phyloP scores from a whole-genome alignment of 495 filamentous ascomycete species.

The Trichoderma orchidacearum region DNA sequence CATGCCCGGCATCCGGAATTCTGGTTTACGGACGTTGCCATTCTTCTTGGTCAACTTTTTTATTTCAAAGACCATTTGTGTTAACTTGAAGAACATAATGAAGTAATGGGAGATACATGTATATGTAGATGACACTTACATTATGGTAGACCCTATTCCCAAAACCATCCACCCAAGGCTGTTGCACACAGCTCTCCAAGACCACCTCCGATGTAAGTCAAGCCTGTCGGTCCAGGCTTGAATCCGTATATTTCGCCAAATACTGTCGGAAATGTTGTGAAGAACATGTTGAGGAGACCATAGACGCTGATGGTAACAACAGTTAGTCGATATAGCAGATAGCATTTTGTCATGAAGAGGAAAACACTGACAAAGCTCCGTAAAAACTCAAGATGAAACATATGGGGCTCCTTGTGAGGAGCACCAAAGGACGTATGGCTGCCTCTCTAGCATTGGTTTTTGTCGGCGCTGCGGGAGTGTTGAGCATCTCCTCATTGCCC shows the following conservation, averaged over 20 bases:
- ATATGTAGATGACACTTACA: neutral
- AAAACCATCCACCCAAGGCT: neutral
- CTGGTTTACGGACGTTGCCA: neutral
- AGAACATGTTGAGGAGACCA: neutral
- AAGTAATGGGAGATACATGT: neutral
- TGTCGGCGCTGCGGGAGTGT: neutral
- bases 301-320: neutral
- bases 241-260: neutral
- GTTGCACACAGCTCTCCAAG: neutral
- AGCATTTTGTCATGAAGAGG: too few species aligned
- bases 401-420: neutral
- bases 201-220: neutral
- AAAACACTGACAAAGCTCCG: neutral
- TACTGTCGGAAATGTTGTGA: neutral
- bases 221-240: neutral
- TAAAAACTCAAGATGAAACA: neutral
- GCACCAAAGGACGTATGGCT: neutral
- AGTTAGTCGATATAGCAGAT: neutral
- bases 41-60: neutral
- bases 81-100: neutral
- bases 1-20: constrained; percentile 6
- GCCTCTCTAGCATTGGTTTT: neutral
- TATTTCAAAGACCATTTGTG: neutral
- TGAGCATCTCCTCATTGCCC: neutral
- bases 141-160: neutral